Conservation (phyloP, 1,139 yeast genomes). For the Yamadazyma atmosphaerica region DNA sequence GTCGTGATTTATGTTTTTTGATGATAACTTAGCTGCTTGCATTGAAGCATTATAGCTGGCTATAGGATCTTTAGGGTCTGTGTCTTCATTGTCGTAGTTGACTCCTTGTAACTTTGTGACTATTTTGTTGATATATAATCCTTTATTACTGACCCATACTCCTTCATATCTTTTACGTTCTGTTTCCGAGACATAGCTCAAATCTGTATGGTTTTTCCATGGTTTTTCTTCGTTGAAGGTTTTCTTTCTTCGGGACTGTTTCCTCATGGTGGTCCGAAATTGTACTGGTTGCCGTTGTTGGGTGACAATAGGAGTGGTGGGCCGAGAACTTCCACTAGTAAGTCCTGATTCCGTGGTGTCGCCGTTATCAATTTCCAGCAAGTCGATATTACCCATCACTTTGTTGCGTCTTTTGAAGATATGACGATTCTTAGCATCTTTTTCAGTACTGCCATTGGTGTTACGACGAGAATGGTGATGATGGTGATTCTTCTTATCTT, state of each 20-base stretch:
- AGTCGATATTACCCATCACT: constrained; percentile 17
- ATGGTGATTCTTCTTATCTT: constrained; percentile 9
- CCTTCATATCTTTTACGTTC: constrained; percentile 91
- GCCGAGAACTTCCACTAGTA: constrained; percentile 17
- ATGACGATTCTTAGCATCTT: constrained; percentile 4
- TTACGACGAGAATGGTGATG: too few relatives aligned
- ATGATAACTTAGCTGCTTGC: constrained; percentile 32
- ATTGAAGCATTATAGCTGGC: constrained; percentile 26
- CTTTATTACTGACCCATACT: constrained; percentile 87
- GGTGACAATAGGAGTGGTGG: constrained; percentile 15
- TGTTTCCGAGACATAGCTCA: constrained; percentile 58
- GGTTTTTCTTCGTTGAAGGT: constrained; percentile 88
- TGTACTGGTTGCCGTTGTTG: constrained; percentile 36
- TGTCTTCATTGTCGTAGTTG: constrained; percentile 20
- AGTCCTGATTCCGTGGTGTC: constrained; percentile 13
- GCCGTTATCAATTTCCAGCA: constrained; percentile 17
- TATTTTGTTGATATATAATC: constrained; percentile 53
- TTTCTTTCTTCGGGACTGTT: constrained; percentile 47
- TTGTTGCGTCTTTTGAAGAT: constrained; percentile 19
- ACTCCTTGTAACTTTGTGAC: constrained; percentile 38
- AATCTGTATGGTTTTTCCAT: constrained; percentile 84
- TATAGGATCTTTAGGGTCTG: too few relatives aligned
- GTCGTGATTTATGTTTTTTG: constrained; percentile 19
- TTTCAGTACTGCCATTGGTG: too few relatives aligned
- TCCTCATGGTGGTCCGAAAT: constrained; percentile 69